Conservation (phyloP, 228 moss, liverwort and hornwort species). For the Sphagnum magellanicum region DNA sequence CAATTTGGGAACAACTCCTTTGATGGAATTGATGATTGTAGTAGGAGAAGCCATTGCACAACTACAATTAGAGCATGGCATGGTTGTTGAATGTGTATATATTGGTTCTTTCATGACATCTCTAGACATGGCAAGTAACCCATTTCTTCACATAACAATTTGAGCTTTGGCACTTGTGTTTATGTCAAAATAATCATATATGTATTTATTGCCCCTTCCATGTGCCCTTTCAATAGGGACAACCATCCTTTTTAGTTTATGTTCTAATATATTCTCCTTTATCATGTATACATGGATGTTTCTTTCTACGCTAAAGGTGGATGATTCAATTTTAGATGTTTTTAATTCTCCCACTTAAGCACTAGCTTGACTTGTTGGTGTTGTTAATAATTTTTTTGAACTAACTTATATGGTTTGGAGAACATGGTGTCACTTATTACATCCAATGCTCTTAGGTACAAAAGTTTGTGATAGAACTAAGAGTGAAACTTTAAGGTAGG, state of each 20-base stretch:
- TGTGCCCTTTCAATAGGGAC: no score
- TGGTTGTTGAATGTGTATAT: slow-evolving; percentile 90
- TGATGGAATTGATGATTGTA: slow-evolving; percentile 94
- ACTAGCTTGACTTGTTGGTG: slow-evolving; percentile 93
- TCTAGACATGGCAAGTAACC: slow-evolving; percentile 97
- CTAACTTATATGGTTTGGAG: slow-evolving; percentile 12
- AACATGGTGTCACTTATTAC: slow-evolving; percentile 5
- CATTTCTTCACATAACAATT: no score
- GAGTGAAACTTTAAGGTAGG: no score
- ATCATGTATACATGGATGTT: slow-evolving; percentile 96
- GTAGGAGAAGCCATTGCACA: slow-evolving; percentile 97
- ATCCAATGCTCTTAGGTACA: slow-evolving; percentile 1
- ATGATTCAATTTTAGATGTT: slow-evolving; percentile 59
- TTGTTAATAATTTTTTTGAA: slow-evolving; percentile 52
- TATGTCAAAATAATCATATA: no score
- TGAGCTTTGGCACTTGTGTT: no score
- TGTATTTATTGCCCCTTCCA: no score
- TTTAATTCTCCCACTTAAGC: slow-evolving; percentile 80
- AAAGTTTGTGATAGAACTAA: slow-evolving; percentile 12
- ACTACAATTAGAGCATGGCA: slow-evolving; percentile 88
- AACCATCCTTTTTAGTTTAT: no score
- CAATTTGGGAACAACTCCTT: slow-evolving; percentile 91
- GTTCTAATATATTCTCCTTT: no score
- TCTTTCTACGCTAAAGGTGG: slow-evolving; percentile 89
- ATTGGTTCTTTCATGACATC: slow-evolving; percentile 93